Percentiles rank a stretch among this genome's conserved stretches.
phyloP scores from a whole-genome alignment of 2,329 filamentous ascomycete genomes.

The Erysiphe pulchra region DNA sequence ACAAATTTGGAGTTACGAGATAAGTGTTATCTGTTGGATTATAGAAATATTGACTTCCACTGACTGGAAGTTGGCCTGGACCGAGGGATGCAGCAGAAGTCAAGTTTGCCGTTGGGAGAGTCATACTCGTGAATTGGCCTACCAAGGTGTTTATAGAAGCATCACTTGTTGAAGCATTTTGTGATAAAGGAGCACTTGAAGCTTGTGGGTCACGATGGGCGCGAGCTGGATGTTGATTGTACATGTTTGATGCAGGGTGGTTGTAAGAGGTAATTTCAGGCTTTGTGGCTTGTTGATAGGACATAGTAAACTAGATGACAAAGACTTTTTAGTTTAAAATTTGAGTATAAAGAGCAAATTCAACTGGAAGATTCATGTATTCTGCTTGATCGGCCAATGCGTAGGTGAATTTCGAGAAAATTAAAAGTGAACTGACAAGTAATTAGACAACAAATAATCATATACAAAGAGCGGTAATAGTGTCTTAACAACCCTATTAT shows the following conservation, averaged over 20 bases:
- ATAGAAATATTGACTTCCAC: slow-evolving; percentile 12
- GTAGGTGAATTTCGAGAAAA: not conserved
- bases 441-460: not conserved
- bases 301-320: slow-evolving; percentile 12
- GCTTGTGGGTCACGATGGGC: slow-evolving; percentile 9
- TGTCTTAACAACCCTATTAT: not conserved
- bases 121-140: slow-evolving; percentile 10
- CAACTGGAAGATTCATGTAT: not conserved
- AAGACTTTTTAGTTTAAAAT: slow-evolving; percentile 3
- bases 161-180: slow-evolving; percentile 6
- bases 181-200: slow-evolving; percentile 8
- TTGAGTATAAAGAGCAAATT: not conserved
- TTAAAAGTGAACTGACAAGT: not conserved
- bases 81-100: slow-evolving; percentile 10
- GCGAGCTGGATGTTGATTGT: slow-evolving; percentile 10
- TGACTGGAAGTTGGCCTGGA: slow-evolving; percentile 11
- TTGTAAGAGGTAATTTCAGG: slow-evolving; percentile 9
- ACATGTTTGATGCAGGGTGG: slow-evolving; percentile 11
- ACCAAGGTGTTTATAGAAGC: slow-evolving; percentile 10
- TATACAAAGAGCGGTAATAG: not conserved
- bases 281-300: slow-evolving; percentile 13
- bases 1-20: slow-evolving; percentile 11
- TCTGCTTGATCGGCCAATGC: not conserved
- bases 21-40: slow-evolving; percentile 8
- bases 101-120: slow-evolving; percentile 14